These are phyloP conservation scores for Xeromyces bisporus DNA, from an alignment of 495 filamentous ascomycete genomes.

Conservation along the genomic window DNA sequence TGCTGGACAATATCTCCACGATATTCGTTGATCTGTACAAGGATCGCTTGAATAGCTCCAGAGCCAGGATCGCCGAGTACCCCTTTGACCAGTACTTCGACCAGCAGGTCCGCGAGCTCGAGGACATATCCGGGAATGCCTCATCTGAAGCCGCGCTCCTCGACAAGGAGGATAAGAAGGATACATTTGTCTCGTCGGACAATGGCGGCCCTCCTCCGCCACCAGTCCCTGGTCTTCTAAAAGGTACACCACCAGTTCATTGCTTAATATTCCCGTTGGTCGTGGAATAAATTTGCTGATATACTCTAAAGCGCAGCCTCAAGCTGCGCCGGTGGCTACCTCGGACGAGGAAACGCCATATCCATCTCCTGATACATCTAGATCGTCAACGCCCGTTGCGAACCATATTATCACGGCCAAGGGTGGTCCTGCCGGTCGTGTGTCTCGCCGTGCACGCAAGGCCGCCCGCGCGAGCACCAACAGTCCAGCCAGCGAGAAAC, in stretches of 20 bases:
- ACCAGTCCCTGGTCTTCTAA: slow-evolving; percentile 37
- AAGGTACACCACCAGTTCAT: no score
- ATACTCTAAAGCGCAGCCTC: slow-evolving; percentile 24
- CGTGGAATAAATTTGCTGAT: no score
- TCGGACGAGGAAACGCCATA: slow-evolving; percentile 42
- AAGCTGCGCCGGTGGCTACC: slow-evolving; percentile 31
- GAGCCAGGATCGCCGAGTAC: slow-evolving; percentile 58
- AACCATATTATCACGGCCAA: slow-evolving; percentile 55
- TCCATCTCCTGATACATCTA: slow-evolving; percentile 58
- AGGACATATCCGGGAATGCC: slow-evolving; percentile 33
- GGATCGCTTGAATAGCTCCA: slow-evolving; percentile 64
- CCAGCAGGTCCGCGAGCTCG: slow-evolving; percentile 74
- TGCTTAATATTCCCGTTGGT: no score
- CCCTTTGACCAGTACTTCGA: slow-evolving; percentile 88
- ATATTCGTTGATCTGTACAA: slow-evolving; percentile 81
- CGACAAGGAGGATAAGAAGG: slow-evolving; percentile 22
- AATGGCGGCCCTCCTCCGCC: slow-evolving; percentile 37
- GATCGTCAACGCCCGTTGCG: slow-evolving; percentile 55
- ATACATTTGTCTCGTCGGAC: slow-evolving; percentile 28
- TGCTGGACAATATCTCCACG: slow-evolving; percentile 81
- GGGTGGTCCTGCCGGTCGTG: slow-evolving; percentile 49
- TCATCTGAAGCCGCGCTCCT: slow-evolving; percentile 16
- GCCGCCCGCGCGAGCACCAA: slow-evolving; percentile 46
- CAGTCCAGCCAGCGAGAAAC: slow-evolving; percentile 73
- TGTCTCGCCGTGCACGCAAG: slow-evolving; percentile 71